Evolutionary conservation across 129 eudicot species (phyloP), one percentile per base, ranked within the genome.

Genomic region (Lactuca sativa): DNA sequence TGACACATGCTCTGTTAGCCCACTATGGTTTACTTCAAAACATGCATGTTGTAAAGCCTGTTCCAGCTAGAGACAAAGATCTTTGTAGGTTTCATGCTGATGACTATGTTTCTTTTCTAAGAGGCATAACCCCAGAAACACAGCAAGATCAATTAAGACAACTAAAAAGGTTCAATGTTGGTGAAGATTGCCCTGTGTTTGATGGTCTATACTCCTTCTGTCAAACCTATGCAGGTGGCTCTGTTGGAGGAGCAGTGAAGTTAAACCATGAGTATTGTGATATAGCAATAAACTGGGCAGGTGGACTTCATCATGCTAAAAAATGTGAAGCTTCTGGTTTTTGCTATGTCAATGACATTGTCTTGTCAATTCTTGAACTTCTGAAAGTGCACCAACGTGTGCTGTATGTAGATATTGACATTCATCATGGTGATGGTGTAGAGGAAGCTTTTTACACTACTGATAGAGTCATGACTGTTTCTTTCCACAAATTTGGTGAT

Each of bases 381-480:
- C 82, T 88, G 56, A 88, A 85, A 85, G 76, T 72, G 16, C 91
- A 88, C 13, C 78, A 88, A 92, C 95, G 98, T 59, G 98, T 93
- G 51, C 62, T 93, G 51, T 93, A 93, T 21, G 98, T 93, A 9
- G 98, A 93, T 78, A 93, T 93, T 56, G 98, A 93, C 83, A 89
- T 93, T 71, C 98, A 93, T 78, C 98, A 93, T 31, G 98, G 98
- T 49, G 98, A 93, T 69, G 98, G 98, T 61, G 98, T 93, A 47
- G 98, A 93, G 82, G 98, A 93, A 80, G 98, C 98, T 31, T 93
- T 93, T 69, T 93, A 93, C 71, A 83, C 88, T 15, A 93, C 98
- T 2, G 95, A 93, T 70, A 80, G 98, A 70, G 98, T 93, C 32
- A 93, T 93, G 98, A 93, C 98, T 0, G 98, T 93, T 57, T 93